These are phyloP conservation scores for Ascosphaera apis DNA, from an alignment of 2,329 filamentous ascomycete genomes.

Conservation along the genomic window DNA sequence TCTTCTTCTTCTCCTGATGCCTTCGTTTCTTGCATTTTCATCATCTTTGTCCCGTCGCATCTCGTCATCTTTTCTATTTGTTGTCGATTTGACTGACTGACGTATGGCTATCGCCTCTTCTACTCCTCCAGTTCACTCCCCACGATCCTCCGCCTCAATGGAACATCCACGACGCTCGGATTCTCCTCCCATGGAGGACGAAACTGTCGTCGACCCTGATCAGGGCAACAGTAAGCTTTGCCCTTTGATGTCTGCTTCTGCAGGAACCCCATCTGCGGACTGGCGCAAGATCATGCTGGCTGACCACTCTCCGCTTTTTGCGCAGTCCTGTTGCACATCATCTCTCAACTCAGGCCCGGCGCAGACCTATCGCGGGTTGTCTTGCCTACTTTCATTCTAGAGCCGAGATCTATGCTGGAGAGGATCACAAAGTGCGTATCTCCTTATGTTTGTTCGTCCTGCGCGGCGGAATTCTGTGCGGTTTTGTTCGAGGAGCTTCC, in stretches of 20 bases:
- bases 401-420: conserved; percentile 93
- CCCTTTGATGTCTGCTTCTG: too few species aligned
- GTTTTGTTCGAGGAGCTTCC: too few species aligned
- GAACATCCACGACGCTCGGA: conserved; percentile 26
- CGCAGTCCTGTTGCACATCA: conserved; percentile 82
- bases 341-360: conserved; percentile 84
- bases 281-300: conserved; percentile 1
- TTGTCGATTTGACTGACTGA: too few species aligned
- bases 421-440: conserved; percentile 82
- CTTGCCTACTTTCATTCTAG: conserved; percentile 89
- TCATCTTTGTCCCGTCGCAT: too few species aligned
- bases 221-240: conserved; percentile 63
- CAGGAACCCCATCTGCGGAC: too few species aligned
- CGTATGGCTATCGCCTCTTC: too few species aligned
- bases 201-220: conserved; percentile 65
- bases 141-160: too few species aligned
- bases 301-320: conserved; percentile 1
- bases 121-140: too few species aligned
- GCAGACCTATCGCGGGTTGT: conserved; percentile 89
- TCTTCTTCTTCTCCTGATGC: too few species aligned
- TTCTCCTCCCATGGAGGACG: conserved; percentile 38
- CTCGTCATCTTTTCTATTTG: too few species aligned
- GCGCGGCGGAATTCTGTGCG: conserved; percentile 4
- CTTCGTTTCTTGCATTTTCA: too few species aligned
- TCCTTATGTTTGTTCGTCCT: neutral